Conservation (phyloP, 208 protist genomes). For the Acanthamoeba triangularis region DNA sequence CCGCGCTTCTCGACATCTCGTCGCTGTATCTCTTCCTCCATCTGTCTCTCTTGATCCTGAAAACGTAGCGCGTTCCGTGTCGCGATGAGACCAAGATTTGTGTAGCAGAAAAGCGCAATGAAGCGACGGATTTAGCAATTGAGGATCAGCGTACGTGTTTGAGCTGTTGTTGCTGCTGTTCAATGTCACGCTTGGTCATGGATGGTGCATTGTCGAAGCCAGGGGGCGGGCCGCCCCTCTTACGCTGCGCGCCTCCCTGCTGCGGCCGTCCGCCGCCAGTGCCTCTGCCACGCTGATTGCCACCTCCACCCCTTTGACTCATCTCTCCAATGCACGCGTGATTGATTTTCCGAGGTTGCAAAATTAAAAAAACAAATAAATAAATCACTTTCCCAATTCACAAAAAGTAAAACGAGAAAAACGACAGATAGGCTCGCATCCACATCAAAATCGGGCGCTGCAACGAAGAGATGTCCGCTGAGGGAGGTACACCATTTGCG, state of each 20-base stretch:
- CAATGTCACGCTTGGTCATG: constrained; percentile 46
- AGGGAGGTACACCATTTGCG: not conserved
- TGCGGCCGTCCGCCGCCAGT: not conserved
- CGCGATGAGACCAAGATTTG: not conserved
- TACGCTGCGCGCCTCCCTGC: not conserved
- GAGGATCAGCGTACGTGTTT: constrained; percentile 38
- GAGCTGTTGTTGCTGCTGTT: constrained; percentile 56
- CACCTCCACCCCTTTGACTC: constrained; percentile 29
- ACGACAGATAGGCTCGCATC: not conserved
- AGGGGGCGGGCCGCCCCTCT: constrained; percentile 42
- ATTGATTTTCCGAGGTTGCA: not conserved
- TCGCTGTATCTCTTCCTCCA: constrained; percentile 70
- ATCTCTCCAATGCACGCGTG: not conserved
- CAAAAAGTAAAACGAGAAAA: constrained; percentile 10
- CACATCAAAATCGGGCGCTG: not conserved
- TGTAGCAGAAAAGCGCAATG: not conserved
- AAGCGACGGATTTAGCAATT: not conserved
- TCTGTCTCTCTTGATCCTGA: constrained; percentile 61
- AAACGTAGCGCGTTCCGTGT: not conserved
- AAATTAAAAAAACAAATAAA: not conserved
- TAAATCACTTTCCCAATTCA: not conserved
- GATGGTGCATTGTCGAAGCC: not conserved
- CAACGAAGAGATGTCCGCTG: not conserved
- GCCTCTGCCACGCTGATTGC: constrained; percentile 20
- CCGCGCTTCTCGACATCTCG: constrained; percentile 39